Evolutionary conservation across 257 asterid genomes (phyloP), one percentile per base, ranked within the genome.

Genomic region (Echites panduratus): DNA sequence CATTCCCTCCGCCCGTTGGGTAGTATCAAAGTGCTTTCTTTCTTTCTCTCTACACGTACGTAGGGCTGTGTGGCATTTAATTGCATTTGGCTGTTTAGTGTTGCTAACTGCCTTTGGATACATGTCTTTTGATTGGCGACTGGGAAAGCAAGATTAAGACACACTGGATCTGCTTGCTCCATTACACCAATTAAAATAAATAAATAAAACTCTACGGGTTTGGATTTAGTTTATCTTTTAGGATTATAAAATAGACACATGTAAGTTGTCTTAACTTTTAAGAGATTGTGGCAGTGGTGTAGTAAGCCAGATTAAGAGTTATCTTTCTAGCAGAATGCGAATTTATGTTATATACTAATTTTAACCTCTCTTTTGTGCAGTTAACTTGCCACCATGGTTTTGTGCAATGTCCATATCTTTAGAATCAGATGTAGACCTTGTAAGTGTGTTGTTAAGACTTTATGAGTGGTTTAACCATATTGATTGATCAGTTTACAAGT

Each of bases 311-410:
- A 32, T 32, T 32, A 32, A 32, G 38, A 32, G 1, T 32, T 38
- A 43, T 44, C 50, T 64, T 48, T 8, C 26, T 14, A 2, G 35
- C 35, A 67, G n/a, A 17, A 43, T 22, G 32, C 22, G 63, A 68
- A 14, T 72, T 68, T 8, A 7, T 67, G 41, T 47, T 43, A 62
- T 47, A 44, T 85, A 49, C 58, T 24, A 56, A 53, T 78, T 70
- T 57, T 61, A 69, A 70, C 65, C 5, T 32, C 27, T 64, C 66
- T 71, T 72, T 29, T 79, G 38, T 89, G 89, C 96, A 95, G 99
- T 95, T 80, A 90, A 92, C 67, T 83, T 95, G 89, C 98, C 97
- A 7, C 90, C 84, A 20, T 89, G 96, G 96, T 95, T 95, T 87
- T 90, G 91, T 80, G 86, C 92, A 10, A 63, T 88, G 84, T 82